Base-by-base conservation (phyloP, 129 eudicot genomes). In the Heracleum sosnowskyi region DNA sequence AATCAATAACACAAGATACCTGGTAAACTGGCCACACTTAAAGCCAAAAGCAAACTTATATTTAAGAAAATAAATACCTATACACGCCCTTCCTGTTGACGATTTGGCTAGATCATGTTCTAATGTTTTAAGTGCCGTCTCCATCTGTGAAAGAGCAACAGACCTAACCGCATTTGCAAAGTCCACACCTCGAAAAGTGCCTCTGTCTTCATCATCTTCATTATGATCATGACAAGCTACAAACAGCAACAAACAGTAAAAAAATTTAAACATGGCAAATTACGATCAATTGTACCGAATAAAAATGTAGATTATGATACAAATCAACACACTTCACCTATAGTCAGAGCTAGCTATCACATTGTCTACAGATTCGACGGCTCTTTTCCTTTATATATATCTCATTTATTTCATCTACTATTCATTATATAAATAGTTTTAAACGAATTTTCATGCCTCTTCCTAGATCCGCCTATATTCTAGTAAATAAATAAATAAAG, bases 81-180 rank as follows among this genome's bases (percentile, higher is more conserved):
- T 11, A 4, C 97, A 91, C 35, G 98, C 98, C 77, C 15, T 46
- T 46, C 97, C 97, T 0, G 98, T 93, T 51, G 93, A 90, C 75
- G 91, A 75, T 82, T 93, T 93, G 57, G 82, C 72, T 45, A 93
- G 83, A 45, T 93, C 98, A 74, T 85, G 84, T 2, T 96, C 81
- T 44, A 93, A 80, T 26, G 98, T 88, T 76, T 93, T 97, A 73
- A 91, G 77, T 62, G 96, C 97, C n/a, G 96, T 87, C 73, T 91
- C 95, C 98, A 93, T 93, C 81, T 83, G 96, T 46, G 96, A 89
- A 18, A 84, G 77, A 62, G 96, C 87, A 33, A 90, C 49, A 66
- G 91, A 80, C 79, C 84, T 91, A 13, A 91, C 85, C 28, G 79
- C 71, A 37, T 90, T 88, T 69, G 89, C 93, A 35, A 89, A 76